A percentile compares a stretch with the other conserved stretches of the same genome.
Conservation (phyloP, 306 rosid species). For the Casuarina cunninghamiana region DNA sequence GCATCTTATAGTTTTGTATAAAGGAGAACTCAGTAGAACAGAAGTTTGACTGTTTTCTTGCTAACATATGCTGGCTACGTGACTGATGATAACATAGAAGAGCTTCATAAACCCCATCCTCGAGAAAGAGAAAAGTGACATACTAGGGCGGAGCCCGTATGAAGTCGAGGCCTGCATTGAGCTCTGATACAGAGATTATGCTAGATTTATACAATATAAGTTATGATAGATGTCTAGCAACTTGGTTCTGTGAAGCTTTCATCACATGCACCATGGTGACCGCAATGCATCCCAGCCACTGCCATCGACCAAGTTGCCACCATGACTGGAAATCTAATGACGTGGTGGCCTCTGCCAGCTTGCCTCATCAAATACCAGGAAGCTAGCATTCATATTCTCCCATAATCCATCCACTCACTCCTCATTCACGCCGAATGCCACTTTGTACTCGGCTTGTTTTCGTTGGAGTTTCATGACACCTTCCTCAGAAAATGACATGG, state of each 20-base stretch:
- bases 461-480: not conserved
- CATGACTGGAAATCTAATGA: constrained; percentile 53
- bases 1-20: not conserved
- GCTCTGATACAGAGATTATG: not conserved
- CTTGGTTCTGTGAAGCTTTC: not conserved
- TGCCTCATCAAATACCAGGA: constrained; percentile 53
- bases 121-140: not conserved
- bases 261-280: constrained; percentile 60
- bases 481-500: constrained; percentile 24
- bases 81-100: not conserved
- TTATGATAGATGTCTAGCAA: not conserved
- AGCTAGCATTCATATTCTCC: constrained; percentile 38
- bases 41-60: not conserved
- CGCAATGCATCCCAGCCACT: constrained; percentile 47
- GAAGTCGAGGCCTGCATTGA: not conserved
- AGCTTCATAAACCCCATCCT: too few relatives aligned
- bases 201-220: not conserved
- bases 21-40: not conserved
- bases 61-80: not conserved
- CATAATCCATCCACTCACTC: constrained; percentile 36
- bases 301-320: constrained; percentile 38
- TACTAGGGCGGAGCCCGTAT: not conserved
- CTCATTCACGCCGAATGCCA: constrained; percentile 3
- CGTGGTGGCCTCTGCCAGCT: constrained; percentile 73
- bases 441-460: not conserved